These are phyloP conservation scores for Lizonia empirigonia DNA, from an alignment of 2,329 filamentous ascomycete species.

Conservation along the genomic window DNA sequence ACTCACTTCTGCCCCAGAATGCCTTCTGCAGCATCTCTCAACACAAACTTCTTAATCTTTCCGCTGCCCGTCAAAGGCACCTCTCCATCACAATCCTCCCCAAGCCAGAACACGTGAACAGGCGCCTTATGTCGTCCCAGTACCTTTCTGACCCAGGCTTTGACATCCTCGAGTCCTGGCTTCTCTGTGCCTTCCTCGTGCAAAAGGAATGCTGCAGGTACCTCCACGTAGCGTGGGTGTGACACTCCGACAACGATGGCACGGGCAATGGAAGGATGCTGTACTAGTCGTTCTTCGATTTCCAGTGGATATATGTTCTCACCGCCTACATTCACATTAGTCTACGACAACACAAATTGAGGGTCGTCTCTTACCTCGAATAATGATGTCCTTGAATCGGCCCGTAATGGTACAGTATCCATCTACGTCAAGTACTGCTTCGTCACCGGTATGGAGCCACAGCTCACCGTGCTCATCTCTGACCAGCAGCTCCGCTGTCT, in stretches of 20 bases:
- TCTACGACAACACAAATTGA: background rate
- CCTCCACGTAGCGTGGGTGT: slow-evolving; percentile 74
- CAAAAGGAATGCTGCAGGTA: slow-evolving; percentile 68
- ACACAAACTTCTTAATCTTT: slow-evolving; percentile 53
- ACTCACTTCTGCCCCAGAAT: slow-evolving; percentile 21
- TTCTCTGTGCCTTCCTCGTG: slow-evolving; percentile 30
- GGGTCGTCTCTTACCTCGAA: slow-evolving; percentile 65
- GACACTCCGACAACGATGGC: slow-evolving; percentile 74
- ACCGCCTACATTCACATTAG: slow-evolving; percentile 34
- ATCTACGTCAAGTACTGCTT: slow-evolving; percentile 47
- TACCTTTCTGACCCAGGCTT: slow-evolving; percentile 46
- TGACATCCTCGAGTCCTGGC: slow-evolving; percentile 42
- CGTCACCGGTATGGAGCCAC: slow-evolving; percentile 50
- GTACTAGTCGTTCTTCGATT: slow-evolving; percentile 73
- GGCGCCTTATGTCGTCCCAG: slow-evolving; percentile 61
- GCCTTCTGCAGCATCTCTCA: slow-evolving; percentile 37
- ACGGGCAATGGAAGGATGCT: slow-evolving; percentile 65
- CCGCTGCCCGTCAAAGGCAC: slow-evolving; percentile 53
- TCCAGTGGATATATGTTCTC: slow-evolving; percentile 67
- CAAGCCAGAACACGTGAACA: slow-evolving; percentile 76
- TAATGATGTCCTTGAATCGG: slow-evolving; percentile 80
- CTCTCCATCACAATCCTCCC: slow-evolving; percentile 51
- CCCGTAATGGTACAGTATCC: slow-evolving; percentile 75
- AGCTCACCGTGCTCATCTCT: slow-evolving; percentile 64
- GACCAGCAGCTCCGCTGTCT: slow-evolving; percentile 73